phyloP scores from a whole-genome alignment of 805 yeast species.

The Myxozyma vanderwaltii region DNA sequence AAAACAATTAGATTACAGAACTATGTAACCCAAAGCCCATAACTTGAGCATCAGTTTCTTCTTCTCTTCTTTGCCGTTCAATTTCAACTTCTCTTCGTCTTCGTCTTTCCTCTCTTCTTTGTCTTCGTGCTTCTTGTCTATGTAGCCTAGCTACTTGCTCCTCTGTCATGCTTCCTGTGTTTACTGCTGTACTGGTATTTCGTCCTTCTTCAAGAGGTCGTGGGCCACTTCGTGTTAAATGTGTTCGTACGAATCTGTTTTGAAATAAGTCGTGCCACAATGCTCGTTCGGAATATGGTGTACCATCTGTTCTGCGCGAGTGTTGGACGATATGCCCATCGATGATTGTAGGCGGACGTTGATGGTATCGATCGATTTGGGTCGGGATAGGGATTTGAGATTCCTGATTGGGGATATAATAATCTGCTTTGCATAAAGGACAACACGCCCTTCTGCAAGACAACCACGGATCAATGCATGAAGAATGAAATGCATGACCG shows the following conservation, averaged over 20 bases:
- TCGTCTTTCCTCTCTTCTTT: not conserved
- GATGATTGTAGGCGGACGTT: not conserved
- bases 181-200: not conserved
- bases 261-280: constrained; percentile 1
- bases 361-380: not conserved
- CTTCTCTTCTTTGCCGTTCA: constrained; percentile 9
- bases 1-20: not conserved
- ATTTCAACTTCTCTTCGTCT: not conserved
- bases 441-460: constrained; percentile 75
- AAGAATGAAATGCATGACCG: constrained; percentile 80
- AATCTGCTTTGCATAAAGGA: constrained; percentile 79
- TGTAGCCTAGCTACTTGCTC: not conserved
- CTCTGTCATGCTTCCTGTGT: not conserved
- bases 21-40: constrained; percentile 10
- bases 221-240: not conserved
- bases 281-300: not conserved
- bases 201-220: no score
- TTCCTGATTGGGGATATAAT: constrained; percentile 43
- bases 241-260: constrained; percentile 5
- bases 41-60: not conserved
- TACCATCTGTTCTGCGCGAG: not conserved
- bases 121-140: not conserved
- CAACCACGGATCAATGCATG: constrained; percentile 82
- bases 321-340: not conserved
- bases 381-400: not conserved